phyloP scores from a whole-genome alignment of 1,284 basidiomycete species.

The Cronartium ribicola region DNA sequence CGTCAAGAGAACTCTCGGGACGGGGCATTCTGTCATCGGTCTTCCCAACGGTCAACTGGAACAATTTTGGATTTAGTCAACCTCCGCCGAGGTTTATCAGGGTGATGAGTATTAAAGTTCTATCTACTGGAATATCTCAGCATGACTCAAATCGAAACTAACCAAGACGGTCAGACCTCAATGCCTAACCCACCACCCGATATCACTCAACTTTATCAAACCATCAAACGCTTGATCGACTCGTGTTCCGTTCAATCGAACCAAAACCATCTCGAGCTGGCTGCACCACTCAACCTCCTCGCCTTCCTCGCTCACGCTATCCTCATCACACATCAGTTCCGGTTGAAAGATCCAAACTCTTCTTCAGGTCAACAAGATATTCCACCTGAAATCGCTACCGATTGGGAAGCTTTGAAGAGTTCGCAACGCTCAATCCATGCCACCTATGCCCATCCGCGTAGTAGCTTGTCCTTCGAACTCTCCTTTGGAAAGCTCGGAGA shows the following conservation, averaged over 20 bases:
- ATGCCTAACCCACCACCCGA: slow-evolving; percentile 12
- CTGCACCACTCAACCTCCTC: slow-evolving; percentile 14
- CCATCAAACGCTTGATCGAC: neutral
- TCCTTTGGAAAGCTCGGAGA: slow-evolving; percentile 22
- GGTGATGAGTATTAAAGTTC: too few species aligned
- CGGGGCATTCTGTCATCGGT: too few species aligned
- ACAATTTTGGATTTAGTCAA: too few species aligned
- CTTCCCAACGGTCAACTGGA: too few species aligned
- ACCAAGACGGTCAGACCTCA: neutral
- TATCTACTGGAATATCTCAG: too few species aligned
- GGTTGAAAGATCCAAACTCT: neutral
- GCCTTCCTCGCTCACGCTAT: slow-evolving; percentile 17
- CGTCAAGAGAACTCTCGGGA: too few species aligned
- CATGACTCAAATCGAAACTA: neutral
- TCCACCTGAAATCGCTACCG: neutral
- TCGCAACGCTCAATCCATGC: neutral
- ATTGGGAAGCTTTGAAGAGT: neutral
- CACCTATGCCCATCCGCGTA: slow-evolving; percentile 13
- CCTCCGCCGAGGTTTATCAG: too few species aligned
- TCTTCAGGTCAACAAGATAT: neutral
- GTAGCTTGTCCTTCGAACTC: slow-evolving; percentile 18
- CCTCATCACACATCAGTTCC: slow-evolving; percentile 11
- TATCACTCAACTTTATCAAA: slow-evolving; percentile 6
- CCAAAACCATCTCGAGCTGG: neutral
- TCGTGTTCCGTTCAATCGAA: neutral